These are phyloP conservation scores for Dicorynia guianensis DNA, from an alignment of 306 rosid genomes.

Conservation along the genomic window DNA sequence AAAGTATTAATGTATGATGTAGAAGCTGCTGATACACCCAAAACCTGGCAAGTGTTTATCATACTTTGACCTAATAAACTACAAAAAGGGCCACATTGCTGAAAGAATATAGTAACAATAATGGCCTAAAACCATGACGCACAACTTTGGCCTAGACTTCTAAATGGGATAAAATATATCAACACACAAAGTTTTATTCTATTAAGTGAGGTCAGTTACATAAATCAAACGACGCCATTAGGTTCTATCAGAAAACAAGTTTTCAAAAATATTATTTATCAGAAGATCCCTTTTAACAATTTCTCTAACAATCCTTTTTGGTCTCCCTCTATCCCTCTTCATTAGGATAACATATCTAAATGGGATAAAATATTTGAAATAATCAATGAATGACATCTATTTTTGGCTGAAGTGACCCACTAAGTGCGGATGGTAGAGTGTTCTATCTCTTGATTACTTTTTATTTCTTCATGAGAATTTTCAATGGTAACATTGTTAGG, in stretches of 20 bases:
- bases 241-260: no score
- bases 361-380: not conserved
- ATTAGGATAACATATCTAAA: no score
- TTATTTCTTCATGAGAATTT: not conserved
- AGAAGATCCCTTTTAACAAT: no score
- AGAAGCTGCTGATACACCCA: not conserved
- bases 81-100: not conserved
- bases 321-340: no score
- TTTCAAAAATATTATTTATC: no score
- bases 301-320: no score
- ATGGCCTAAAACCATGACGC: not conserved
- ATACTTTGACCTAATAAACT: not conserved
- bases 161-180: not conserved
- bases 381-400: not conserved
- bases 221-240: no score
- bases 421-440: not conserved
- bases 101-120: conserved; percentile 4
- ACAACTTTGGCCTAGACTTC: not conserved
- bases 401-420: not conserved
- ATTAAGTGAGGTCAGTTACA: no score
- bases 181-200: no score
- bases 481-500: conserved; percentile 13
- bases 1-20: not conserved
- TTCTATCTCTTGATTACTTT: not conserved
- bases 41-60: conserved; percentile 2